Evolutionary conservation across 306 rosid species (phyloP), one percentile per base, ranked within the genome.

Genomic region (Sindora glabra): DNA sequence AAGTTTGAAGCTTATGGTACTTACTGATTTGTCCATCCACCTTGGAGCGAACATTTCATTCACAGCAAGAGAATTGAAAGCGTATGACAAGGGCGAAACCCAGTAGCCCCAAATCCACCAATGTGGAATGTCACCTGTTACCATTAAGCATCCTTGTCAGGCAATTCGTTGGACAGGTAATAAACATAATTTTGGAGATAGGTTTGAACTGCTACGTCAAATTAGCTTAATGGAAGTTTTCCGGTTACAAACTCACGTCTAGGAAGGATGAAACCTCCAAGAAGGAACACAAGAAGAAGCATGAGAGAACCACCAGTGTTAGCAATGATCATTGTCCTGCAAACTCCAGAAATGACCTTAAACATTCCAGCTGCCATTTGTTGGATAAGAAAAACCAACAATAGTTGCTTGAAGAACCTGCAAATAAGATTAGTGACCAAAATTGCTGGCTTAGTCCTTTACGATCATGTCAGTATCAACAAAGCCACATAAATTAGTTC

Each of bases 21-120:
- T 59, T 79, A 92, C 98, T 66, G 0, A 3, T 64, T 76, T 62
- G 78, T 81, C 74, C 90, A 70, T 83, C 99, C 99, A 92, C 62
- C 99, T 86, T 10, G 99, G 99, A 63, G 99, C 83, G 52, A 29
- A 60, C 90, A 92, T 65, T 86, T 92, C 99, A 34, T 89, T 92
- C 59, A 83, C 90, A 41, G 84, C 3, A 34, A 92, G 37, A 29
- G 95, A 81, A 71, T 89, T 84, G 78, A 73, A 92, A 30, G 79
- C 90, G 62, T 92, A 89, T 7, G 86, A 16, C 74, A 92, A 16
- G 32, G 99, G 99, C 30, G 99, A 92, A 57, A 80, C 53, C 99
- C 99, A 92, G 48, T 82, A 89, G 30, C 77, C 96, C 99, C 99
- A 92, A 10, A 63, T 18, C 99, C 99, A 92, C 99, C 99, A 92